Percentiles rank a stretch among this genome's conserved stretches.
These are phyloP conservation scores for Eucalyptus coolabah DNA, from an alignment of 345 rosid genomes.

Conservation along the genomic window DNA sequence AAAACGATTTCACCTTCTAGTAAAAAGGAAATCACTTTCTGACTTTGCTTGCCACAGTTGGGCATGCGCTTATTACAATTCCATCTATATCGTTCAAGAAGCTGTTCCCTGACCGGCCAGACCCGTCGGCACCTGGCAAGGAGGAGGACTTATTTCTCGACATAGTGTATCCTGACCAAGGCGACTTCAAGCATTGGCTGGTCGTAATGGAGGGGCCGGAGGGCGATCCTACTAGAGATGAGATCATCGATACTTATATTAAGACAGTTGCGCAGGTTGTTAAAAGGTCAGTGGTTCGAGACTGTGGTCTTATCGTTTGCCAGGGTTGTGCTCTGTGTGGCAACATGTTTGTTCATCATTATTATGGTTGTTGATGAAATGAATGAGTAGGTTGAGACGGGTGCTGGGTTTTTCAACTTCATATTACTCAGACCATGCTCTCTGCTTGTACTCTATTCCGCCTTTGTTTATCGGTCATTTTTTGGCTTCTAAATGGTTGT, in stretches of 20 bases:
- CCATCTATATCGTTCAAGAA: no score
- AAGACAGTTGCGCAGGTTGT: conserved; percentile 61
- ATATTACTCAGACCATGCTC: no score
- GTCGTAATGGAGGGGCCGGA: conserved; percentile 72
- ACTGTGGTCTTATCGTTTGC: background rate
- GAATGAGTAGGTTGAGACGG: background rate
- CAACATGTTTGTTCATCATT: no score
- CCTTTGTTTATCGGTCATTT: no score
- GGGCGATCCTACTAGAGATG: conserved; percentile 66
- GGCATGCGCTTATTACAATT: background rate
- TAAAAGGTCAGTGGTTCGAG: conserved; percentile 41
- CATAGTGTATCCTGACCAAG: background rate
- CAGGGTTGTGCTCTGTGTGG: no score
- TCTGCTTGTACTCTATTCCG: no score
- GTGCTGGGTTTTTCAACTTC: no score
- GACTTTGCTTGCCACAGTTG: background rate
- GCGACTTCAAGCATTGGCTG: conserved; percentile 91
- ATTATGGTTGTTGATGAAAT: background rate
- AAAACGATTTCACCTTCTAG: background rate
- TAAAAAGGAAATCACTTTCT: background rate
- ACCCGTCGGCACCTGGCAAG: no score
- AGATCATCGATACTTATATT: conserved; percentile 71
- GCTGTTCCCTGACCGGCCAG: no score
- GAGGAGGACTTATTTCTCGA: no score
- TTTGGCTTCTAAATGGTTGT: no score